Evolutionary conservation across 2,329 filamentous ascomycete species (phyloP).

Genomic region (Cladorrhinum sp.): DNA sequence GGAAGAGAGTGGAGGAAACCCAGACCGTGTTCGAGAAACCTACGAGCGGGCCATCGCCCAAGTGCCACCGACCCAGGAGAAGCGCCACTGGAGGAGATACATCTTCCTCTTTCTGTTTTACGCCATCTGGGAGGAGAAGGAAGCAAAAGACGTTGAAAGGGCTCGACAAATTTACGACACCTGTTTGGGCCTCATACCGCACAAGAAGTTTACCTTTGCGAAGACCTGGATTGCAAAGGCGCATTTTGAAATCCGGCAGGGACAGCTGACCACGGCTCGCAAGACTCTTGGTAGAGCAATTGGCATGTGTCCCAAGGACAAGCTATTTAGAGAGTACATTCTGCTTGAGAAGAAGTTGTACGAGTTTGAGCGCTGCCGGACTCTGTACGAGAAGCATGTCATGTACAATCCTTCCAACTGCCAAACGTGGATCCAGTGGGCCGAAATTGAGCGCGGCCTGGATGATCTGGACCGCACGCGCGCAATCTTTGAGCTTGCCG

Average conservation of each 20-base stretch:
- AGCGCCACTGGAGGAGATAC: slow-evolving; percentile 94
- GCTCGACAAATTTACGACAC: slow-evolving; percentile 89
- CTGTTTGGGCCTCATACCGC: slow-evolving; percentile 82
- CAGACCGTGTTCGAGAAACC: slow-evolving; percentile 81
- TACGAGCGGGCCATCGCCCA: slow-evolving; percentile 97
- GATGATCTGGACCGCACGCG: slow-evolving; percentile 86
- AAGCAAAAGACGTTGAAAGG: slow-evolving; percentile 72
- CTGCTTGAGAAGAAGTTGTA: slow-evolving; percentile 90
- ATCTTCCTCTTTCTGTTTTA: slow-evolving; percentile 99
- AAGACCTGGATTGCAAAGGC: slow-evolving; percentile 95
- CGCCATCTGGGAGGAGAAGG: slow-evolving; percentile 89
- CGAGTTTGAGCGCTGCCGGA: slow-evolving; percentile 88
- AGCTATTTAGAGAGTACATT: slow-evolving; percentile 89
- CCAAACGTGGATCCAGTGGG: slow-evolving; percentile 94
- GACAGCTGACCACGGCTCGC: slow-evolving; percentile 73
- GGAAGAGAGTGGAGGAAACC: slow-evolving; percentile 80
- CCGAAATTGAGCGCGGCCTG: slow-evolving; percentile 85
- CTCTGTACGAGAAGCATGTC: slow-evolving; percentile 89
- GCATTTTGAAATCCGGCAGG: slow-evolving; percentile 87
- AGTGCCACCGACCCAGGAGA: slow-evolving; percentile 90
- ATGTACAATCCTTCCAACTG: slow-evolving; percentile 88
- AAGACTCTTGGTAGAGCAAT: slow-evolving; percentile 89
- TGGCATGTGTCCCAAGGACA: slow-evolving; percentile 94
- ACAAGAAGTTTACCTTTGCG: slow-evolving; percentile 96
- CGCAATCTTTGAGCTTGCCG: slow-evolving; percentile 88